Evolutionary conservation across 306 rosid genomes (phyloP).

Genomic region (Castanopsis chinensis): DNA sequence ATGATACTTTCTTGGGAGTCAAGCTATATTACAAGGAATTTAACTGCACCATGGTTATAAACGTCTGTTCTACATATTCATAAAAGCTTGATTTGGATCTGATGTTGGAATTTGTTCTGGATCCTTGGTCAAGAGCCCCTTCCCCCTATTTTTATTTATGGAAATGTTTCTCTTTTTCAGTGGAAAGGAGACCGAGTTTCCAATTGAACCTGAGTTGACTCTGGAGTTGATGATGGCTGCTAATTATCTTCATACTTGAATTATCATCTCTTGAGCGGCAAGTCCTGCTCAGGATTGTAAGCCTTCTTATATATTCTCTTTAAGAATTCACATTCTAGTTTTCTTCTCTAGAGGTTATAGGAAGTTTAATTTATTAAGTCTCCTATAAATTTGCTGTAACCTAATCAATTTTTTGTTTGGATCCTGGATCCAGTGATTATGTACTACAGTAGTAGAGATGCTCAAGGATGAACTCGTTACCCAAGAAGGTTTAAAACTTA

Average conservation of each 20-base stretch:
- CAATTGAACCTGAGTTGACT: constrained; percentile 84
- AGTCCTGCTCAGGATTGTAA: constrained; percentile 26
- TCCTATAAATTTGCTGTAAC: background rate
- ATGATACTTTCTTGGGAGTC: background rate
- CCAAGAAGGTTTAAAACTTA: constrained; percentile 15
- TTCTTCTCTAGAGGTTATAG: background rate
- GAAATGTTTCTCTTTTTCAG: constrained; percentile 36
- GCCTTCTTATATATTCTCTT: constrained; percentile 8
- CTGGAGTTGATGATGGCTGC: constrained; percentile 97
- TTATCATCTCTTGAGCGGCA: constrained; percentile 18
- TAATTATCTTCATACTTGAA: constrained; percentile 83
- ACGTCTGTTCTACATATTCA: background rate
- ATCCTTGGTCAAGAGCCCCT: background rate
- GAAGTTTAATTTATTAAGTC: background rate
- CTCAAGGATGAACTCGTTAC: constrained; percentile 31
- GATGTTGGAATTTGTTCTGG: background rate
- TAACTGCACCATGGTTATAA: background rate
- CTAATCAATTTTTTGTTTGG: background rate
- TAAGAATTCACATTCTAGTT: background rate
- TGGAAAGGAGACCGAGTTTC: constrained; percentile 89
- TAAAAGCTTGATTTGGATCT: background rate
- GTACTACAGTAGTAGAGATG: constrained; percentile 8
- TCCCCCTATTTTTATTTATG: background rate
- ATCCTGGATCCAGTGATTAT: constrained; percentile 7
- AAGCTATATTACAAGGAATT: background rate